Evolutionary conservation across 179 eudicot species (phyloP).

Genomic region (Vitellaria paradoxa): DNA sequence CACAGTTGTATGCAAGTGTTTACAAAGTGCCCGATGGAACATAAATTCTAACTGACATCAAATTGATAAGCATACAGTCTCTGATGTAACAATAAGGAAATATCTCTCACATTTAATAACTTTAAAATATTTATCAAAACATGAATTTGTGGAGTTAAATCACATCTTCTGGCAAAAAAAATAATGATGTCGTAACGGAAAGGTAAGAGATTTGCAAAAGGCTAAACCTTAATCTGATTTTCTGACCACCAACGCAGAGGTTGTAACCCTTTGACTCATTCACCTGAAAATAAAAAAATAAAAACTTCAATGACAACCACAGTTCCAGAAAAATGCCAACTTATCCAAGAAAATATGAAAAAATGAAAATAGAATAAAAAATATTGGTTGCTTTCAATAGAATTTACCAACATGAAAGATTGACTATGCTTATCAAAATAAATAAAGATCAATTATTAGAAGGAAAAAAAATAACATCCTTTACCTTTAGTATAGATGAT

Average conservation of each 20-base stretch:
- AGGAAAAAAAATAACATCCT: background rate
- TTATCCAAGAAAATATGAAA: background rate
- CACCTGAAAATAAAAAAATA: constrained; percentile 45
- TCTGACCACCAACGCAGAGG: constrained; percentile 47
- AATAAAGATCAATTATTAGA: background rate
- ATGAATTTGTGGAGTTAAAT: background rate
- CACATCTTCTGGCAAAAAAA: constrained; percentile 5
- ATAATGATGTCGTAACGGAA: background rate
- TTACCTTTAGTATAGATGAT: constrained; percentile 80
- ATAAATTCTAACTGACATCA: background rate
- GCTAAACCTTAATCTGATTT: constrained; percentile 67
- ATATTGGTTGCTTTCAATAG: background rate
- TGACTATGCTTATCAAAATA: background rate
- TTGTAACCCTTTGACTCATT: constrained; percentile 54
- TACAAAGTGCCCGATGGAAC: background rate
- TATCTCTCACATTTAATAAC: background rate
- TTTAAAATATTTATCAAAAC: background rate
- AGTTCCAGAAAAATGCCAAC: background rate
- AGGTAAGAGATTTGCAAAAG: background rate
- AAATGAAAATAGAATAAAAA: background rate
- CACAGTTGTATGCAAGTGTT: background rate
- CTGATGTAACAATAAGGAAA: background rate
- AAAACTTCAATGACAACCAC: background rate
- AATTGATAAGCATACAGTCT: background rate
- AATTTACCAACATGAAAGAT: constrained; percentile 1